Conservation (phyloP, 768 basidiomycete genomes). For the Kwoniella sp. region DNA sequence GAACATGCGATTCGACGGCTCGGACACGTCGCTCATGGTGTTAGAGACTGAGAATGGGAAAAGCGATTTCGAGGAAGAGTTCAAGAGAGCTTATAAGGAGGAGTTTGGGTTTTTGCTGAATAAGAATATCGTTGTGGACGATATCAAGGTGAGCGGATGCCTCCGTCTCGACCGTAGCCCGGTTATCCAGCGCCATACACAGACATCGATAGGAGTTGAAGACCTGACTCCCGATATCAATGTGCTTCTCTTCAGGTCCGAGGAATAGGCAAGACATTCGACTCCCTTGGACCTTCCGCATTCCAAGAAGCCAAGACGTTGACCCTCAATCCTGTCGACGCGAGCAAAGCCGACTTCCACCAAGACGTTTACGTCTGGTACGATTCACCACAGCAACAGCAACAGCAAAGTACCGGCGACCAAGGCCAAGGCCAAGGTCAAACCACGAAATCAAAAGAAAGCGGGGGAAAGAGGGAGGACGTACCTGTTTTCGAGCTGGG, state of each 20-base stretch:
- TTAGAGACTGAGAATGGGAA: constrained; percentile 63
- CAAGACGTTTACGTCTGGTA: constrained; percentile 46
- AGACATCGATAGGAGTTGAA: neutral
- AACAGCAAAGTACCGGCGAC: neutral
- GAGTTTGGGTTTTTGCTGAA: constrained; percentile 58
- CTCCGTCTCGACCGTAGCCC: too few relatives aligned
- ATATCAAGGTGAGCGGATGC: constrained; percentile 39
- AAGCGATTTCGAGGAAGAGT: constrained; percentile 66
- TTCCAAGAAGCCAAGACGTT: constrained; percentile 71
- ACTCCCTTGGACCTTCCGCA: constrained; percentile 72
- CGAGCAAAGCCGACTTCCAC: constrained; percentile 35
- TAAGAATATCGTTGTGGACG: constrained; percentile 55
- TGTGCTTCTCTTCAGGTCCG: constrained; percentile 8
- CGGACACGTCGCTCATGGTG: constrained; percentile 87
- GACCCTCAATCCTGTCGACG: constrained; percentile 56
- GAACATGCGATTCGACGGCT: constrained; percentile 43
- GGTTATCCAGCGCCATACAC: neutral
- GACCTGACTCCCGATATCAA: too few relatives aligned
- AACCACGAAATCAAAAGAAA: too few relatives aligned
- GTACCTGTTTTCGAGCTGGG: constrained; percentile 76
- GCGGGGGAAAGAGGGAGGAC: constrained; percentile 67
- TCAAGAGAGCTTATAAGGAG: constrained; percentile 35
- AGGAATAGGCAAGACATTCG: constrained; percentile 38
- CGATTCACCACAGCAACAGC: neutral
- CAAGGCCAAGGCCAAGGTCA: neutral